Percentiles rank a stretch among this genome's conserved stretches.
Conservation (phyloP, 768 basidiomycete genomes). For the Tricholoma furcatifolium region DNA sequence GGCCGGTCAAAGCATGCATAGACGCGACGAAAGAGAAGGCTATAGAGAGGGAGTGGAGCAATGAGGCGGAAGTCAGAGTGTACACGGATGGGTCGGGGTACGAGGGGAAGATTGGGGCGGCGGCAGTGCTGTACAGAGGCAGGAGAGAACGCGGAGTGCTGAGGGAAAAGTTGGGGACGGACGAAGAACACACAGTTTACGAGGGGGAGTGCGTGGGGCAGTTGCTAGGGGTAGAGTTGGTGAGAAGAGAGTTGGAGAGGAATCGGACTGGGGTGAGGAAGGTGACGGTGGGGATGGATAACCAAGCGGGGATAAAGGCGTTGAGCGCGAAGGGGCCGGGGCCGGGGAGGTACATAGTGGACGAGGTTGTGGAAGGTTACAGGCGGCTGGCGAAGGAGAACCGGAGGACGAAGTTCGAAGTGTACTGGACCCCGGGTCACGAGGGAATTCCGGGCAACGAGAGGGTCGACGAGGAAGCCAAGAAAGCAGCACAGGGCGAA, state of each 20-base stretch:
- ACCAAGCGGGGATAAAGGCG: not conserved
- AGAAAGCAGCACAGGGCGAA: not conserved
- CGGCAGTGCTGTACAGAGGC: conserved; percentile 14
- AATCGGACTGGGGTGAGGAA: not conserved
- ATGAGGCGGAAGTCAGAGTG: too few relatives aligned
- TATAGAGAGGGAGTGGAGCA: too few relatives aligned
- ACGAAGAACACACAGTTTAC: conserved; percentile 16
- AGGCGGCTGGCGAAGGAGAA: not conserved
- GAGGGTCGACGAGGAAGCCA: too few relatives aligned
- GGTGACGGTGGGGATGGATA: too few relatives aligned
- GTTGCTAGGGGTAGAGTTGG: too few relatives aligned
- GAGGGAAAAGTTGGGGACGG: too few relatives aligned
- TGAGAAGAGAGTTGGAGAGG: conserved; percentile 15
- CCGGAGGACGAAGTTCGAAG: too few relatives aligned
- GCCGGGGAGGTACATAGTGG: not conserved
- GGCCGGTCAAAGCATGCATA: too few relatives aligned
- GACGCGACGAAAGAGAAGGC: too few relatives aligned
- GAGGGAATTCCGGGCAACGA: too few relatives aligned
- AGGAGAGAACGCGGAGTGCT: not conserved
- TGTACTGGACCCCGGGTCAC: not conserved
- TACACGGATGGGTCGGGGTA: too few relatives aligned
- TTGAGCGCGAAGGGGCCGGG: not conserved
- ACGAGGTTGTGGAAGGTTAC: not conserved
- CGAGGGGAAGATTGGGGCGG: conserved; percentile 18
- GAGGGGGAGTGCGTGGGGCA: conserved; percentile 21